Evolutionary conservation across 192 early-diverging fungal genomes (phyloP), one percentile per base, ranked within the genome.

Genomic region (Mortierella antarctica): DNA sequence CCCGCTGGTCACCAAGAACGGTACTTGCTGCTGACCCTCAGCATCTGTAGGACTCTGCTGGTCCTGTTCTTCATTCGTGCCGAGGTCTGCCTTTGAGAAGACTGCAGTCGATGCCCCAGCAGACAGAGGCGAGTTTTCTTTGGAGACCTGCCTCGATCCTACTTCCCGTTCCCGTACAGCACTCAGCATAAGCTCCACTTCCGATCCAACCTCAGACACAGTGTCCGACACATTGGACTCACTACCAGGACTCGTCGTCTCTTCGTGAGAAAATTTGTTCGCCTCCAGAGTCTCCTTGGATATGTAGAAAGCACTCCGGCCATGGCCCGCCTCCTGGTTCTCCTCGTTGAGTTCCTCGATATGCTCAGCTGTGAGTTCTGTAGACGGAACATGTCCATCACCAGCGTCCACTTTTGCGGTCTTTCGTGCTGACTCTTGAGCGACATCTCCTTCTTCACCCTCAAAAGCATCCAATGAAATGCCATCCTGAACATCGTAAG

Each of bases 181-280:
- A 44, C 70, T 72, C 51, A 80, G 49, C 50, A 80, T 71, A 54
- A 71, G 15, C 55, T 65, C 77, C 4, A 80, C 77, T n/a, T 80
- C 77, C 0, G 77, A 80, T 21, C 77, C 77, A 41, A 80, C 77
- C 21, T 80, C 77, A 1, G 77, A 80, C 0, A 65, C 47, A 7
- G 60, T 58, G 17, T 68, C 66, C 10, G 74, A 75, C 5, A 60
- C 15, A 12, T 17, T 39, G n/a, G 62, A 69, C 12, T 52, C 69
- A 18, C 4, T 9, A 40, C 48, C 46, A 20, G 40, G 53, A 14
- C 31, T 75, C 23, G 20, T 46, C n/a, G 58, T n/a, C 7, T 20
- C 31, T 3, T 31, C 31, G 31, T 31, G 31, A 31, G 31, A 31
- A 31, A 12, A n/a, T 51, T 51, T 51, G 50, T 51, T 51, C 1